Percentiles rank a stretch among this genome's conserved stretches.
Evolutionary conservation across 352 stramenopile species (phyloP).

Genomic region (Globisporangium nagaii): DNA sequence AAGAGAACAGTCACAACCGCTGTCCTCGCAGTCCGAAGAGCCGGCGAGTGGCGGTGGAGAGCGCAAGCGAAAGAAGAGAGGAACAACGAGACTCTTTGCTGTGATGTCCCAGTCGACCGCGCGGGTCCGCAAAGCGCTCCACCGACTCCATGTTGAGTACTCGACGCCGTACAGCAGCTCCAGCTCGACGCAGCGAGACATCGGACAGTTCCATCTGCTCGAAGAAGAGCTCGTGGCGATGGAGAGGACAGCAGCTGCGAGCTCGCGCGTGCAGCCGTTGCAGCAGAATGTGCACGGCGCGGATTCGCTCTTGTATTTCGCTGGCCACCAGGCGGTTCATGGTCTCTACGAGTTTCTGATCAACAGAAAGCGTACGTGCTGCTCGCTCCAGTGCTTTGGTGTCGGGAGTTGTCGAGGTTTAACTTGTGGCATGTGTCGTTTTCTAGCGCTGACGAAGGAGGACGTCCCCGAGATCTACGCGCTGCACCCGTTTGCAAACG

Average conservation of each 20-base stretch:
- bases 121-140: constrained; percentile 53
- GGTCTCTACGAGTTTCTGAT: constrained; percentile 74
- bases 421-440: background rate
- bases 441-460: constrained; percentile 63
- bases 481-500: constrained; percentile 50
- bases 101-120: constrained; percentile 69
- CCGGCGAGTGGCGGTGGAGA: background rate
- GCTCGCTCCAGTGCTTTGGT: background rate
- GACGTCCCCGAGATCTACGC: constrained; percentile 62
- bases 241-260: constrained; percentile 1
- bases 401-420: background rate
- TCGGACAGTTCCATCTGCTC: constrained; percentile 38
- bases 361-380: constrained; percentile 65
- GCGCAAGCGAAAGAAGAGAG: background rate
- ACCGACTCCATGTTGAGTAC: constrained; percentile 56
- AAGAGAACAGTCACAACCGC: background rate
- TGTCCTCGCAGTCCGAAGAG: background rate
- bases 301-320: constrained; percentile 62
- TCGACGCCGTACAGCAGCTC: constrained; percentile 47
- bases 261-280: constrained; percentile 8
- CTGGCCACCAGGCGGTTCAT: constrained; percentile 56
- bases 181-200: constrained; percentile 32
- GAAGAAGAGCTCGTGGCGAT: constrained; percentile 35
- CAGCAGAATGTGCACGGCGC: constrained; percentile 41
- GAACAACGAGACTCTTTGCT: constrained; percentile 23